phyloP scores from a whole-genome alignment of 495 filamentous ascomycete species.

The Mycothermus thermophilus region DNA sequence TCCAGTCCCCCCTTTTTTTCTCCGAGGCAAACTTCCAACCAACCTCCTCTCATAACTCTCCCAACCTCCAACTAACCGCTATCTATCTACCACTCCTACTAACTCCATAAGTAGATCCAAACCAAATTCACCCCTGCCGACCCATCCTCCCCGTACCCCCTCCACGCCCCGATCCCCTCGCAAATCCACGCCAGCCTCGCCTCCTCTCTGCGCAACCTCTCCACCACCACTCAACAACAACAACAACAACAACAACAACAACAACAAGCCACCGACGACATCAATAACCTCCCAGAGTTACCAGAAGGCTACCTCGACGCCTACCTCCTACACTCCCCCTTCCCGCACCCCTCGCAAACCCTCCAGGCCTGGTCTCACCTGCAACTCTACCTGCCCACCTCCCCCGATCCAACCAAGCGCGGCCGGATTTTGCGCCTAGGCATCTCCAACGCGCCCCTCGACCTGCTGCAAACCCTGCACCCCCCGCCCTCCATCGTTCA shows the following conservation, averaged over 20 bases:
- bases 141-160: constrained; percentile 45
- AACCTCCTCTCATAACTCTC: constrained; percentile 1
- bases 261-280: too few species aligned
- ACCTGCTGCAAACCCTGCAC: constrained; percentile 37
- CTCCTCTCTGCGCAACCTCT: constrained; percentile 56
- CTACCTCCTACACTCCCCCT: constrained; percentile 58
- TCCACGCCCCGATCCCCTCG: constrained; percentile 41
- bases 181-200: constrained; percentile 53
- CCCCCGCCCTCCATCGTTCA: constrained; percentile 41
- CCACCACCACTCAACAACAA: constrained; percentile 16
- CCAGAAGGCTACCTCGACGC: constrained; percentile 68
- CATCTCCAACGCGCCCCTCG: constrained; percentile 52
- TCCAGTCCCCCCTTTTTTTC: constrained; percentile 1
- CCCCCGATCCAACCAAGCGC: background rate
- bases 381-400: constrained; percentile 47
- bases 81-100: too few species aligned
- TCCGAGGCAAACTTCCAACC: background rate
- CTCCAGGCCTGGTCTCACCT: constrained; percentile 50
- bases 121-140: constrained; percentile 60
- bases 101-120: constrained; percentile 44
- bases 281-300: too few species aligned
- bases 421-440: constrained; percentile 47
- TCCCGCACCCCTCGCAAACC: constrained; percentile 42
- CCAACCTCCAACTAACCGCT: background rate
- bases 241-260: too few species aligned